These are phyloP conservation scores for Cladosporium sp. DNA, from an alignment of 2,329 filamentous ascomycete species.

Conservation along the genomic window DNA sequence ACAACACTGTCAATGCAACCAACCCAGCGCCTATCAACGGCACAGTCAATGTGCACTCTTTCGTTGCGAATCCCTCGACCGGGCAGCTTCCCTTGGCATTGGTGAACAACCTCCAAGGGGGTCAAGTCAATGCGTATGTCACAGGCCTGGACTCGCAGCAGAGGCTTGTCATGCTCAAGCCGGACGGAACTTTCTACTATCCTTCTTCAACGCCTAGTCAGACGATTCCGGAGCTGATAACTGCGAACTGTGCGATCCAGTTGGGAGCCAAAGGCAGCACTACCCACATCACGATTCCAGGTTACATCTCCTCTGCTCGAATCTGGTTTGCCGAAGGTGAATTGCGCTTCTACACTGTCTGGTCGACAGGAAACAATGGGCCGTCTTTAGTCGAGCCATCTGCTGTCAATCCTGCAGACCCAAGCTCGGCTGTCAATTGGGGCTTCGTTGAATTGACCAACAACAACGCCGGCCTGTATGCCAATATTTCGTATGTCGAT, in stretches of 20 bases:
- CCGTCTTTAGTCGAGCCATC: constrained; percentile 47
- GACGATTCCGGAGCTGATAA: constrained; percentile 35
- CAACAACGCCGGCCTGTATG: constrained; percentile 42
- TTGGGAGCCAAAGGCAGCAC: constrained; percentile 36
- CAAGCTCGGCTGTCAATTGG: constrained; percentile 40
- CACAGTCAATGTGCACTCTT: not conserved
- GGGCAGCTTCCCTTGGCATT: constrained; percentile 27
- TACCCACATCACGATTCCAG: constrained; percentile 39
- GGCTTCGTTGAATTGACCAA: constrained; percentile 44
- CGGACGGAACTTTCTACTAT: constrained; percentile 41
- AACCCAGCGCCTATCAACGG: constrained; percentile 2
- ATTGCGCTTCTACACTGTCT: constrained; percentile 42
- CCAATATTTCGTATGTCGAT: constrained; percentile 35
- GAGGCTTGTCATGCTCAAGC: constrained; percentile 42
- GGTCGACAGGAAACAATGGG: constrained; percentile 24
- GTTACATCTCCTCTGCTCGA: constrained; percentile 39
- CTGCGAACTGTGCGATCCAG: constrained; percentile 39
- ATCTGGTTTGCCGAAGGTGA: constrained; percentile 45
- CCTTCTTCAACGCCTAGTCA: constrained; percentile 34
- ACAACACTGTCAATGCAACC: constrained; percentile 26
- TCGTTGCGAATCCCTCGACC: constrained; percentile 9
- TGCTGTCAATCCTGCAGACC: constrained; percentile 36
- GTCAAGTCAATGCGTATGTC: constrained; percentile 43
- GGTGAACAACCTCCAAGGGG: constrained; percentile 42
- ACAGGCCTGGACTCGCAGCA: constrained; percentile 41